Conservation (phyloP, 148 eudicot genomes). For the Oxyria digyna region DNA sequence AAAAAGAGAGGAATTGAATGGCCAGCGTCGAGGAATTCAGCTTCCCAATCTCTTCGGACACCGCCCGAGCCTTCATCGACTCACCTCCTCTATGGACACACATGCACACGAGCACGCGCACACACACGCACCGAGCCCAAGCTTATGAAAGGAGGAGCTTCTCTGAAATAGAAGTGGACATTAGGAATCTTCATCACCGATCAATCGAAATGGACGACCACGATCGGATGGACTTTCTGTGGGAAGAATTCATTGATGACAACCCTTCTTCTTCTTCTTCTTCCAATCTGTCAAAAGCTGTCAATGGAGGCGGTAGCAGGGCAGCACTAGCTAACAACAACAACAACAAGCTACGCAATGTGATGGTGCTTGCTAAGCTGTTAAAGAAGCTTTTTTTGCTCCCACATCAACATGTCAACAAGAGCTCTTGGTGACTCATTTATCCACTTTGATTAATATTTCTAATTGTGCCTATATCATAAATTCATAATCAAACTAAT, state of each 20-base stretch:
- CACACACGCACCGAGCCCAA: too few relatives aligned
- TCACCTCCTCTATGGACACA: slow-evolving; percentile 42
- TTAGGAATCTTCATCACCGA: neutral
- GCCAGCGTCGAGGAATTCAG: slow-evolving; percentile 37
- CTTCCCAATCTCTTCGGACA: slow-evolving; percentile 26
- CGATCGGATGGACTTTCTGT: slow-evolving; percentile 46
- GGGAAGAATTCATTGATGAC: slow-evolving; percentile 53
- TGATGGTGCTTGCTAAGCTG: neutral
- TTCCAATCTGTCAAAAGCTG: neutral
- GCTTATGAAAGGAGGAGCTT: slow-evolving; percentile 27
- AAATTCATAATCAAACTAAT: neutral
- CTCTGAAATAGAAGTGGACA: slow-evolving; percentile 17
- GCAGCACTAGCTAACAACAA: neutral
- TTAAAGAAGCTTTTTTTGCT: neutral
- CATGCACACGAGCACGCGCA: slow-evolving; percentile 16
- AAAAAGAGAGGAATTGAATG: slow-evolving; percentile 4
- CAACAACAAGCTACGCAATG: neutral
- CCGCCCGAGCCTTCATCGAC: slow-evolving; percentile 18
- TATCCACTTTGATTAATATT: neutral
- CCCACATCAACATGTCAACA: neutral
- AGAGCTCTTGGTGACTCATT: neutral
- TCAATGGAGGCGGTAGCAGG: neutral
- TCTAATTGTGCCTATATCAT: too few relatives aligned
- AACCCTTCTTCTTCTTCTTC: neutral
- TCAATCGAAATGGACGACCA: slow-evolving; percentile 12